Evolutionary conservation across 1,139 yeast species (phyloP), one percentile per base, ranked within the genome.

Genomic region (Scheffersomyces segobiensis): DNA sequence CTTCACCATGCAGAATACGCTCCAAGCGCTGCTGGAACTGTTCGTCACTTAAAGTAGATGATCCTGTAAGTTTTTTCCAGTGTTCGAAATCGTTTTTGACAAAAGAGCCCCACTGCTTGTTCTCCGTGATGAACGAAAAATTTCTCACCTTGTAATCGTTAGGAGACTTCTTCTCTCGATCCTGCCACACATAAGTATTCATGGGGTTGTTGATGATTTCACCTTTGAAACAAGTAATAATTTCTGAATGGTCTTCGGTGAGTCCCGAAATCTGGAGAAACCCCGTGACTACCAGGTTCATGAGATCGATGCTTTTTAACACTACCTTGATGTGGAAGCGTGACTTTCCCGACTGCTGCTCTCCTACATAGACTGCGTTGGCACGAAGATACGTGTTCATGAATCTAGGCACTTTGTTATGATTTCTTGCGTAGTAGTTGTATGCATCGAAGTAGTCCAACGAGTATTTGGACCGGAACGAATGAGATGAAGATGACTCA

Each of bases 141-240:
- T 65, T 65, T 53, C 69, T 70, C 53, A 67, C 57, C 69, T 74
- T 64, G 81, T 85, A 49, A 81, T 69, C 70, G 49, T 58, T 55
- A 8, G 66, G 64, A 46, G 58, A 53, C 22, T 56, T 56, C 54
- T 67, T 66, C 24, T 56, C 22, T 49, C 52, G 20, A 58, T 57
- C 22, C 60, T 61, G 53, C 72, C 74, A 70, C n/a, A 63, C 63
- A 53, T 62, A 65, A 6, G 67, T 63, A 53, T 67, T 64, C 54
- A 78, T 67, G 66, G 85, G 72, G 81, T 87, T 62, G 63, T 92
- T 89, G 52, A 93, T 86, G 62, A 93, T 89, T 69, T 91, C 97
- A 5, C 93, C 96, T 65, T 87, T 91, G 75, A 93, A 93, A 69
- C 88, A 93, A 0, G 98, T 93, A 17, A 91, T 86, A 61, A 93